Conservation (phyloP, 768 basidiomycete genomes). For the Dacryopinax spathularia region DNA sequence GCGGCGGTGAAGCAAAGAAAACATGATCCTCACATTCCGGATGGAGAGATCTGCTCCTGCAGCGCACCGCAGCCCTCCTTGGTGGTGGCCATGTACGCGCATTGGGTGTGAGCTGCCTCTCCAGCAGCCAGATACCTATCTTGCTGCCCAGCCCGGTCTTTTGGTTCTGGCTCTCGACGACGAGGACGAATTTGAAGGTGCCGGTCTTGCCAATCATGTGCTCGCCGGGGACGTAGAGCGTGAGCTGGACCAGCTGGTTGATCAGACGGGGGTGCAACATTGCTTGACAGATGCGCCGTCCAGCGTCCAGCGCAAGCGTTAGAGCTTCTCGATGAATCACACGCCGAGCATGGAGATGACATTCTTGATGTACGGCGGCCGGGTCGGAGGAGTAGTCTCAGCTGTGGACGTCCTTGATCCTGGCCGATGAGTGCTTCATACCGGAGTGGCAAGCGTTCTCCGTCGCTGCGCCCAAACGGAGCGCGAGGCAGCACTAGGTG, state of each 20-base stretch:
- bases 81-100: conserved; percentile 62
- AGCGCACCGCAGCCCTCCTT: conserved; percentile 67
- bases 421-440: conserved; percentile 70
- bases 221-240: conserved; percentile 72
- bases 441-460: conserved; percentile 50
- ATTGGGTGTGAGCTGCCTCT: conserved; percentile 69
- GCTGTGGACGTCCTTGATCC: conserved; percentile 62
- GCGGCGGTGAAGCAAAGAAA: too few species aligned
- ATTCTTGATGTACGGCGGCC: conserved; percentile 47
- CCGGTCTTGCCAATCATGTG: conserved; percentile 61
- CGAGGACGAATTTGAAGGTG: conserved; percentile 57
- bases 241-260: conserved; percentile 78
- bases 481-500: too few species aligned
- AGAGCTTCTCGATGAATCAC: conserved; percentile 80
- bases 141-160: conserved; percentile 81
- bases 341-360: conserved; percentile 75
- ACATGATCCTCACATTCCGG: conserved; percentile 43
- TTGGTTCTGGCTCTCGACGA: conserved; percentile 75
- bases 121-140: conserved; percentile 74
- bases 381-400: conserved; percentile 84
- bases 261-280: conserved; percentile 72
- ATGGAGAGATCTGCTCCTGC: conserved; percentile 73
- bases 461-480: conserved; percentile 40
- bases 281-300: conserved; percentile 50
- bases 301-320: conserved; percentile 72